phyloP scores from a whole-genome alignment of 257 asterid genomes.

The Nicotiana benthamiana region DNA sequence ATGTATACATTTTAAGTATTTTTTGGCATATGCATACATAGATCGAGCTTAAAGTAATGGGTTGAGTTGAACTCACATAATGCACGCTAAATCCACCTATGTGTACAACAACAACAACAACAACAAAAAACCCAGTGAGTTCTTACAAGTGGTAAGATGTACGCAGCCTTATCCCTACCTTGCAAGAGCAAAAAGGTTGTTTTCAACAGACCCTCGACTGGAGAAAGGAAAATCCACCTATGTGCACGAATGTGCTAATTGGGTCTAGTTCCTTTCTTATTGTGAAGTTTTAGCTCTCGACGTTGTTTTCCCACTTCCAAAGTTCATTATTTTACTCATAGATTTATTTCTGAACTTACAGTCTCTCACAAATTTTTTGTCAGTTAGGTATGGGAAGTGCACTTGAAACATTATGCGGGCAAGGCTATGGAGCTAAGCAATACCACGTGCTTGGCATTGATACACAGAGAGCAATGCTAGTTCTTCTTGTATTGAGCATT shows the following conservation, averaged over 20 bases:
- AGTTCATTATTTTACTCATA: not conserved
- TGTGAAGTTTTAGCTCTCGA: not conserved
- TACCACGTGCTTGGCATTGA: constrained; percentile 43
- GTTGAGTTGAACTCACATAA: not conserved
- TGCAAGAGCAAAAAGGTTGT: too few species aligned
- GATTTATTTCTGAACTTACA: not conserved
- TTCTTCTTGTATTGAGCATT: constrained; percentile 32
- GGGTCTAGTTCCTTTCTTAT: not conserved
- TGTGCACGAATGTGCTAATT: not conserved
- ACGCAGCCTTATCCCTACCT: too few species aligned
- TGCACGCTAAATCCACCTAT: not conserved
- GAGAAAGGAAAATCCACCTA: not conserved
- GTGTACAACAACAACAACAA: too few species aligned
- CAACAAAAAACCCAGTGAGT: too few species aligned
- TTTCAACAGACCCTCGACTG: too few species aligned
- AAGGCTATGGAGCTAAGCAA: constrained; percentile 59
- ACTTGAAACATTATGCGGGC: constrained; percentile 58
- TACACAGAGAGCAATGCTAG: constrained; percentile 43
- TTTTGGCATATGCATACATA: not conserved
- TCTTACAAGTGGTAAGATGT: too few species aligned
- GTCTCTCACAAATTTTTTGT: constrained; percentile 9
- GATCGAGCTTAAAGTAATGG: not conserved
- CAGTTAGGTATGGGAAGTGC: constrained; percentile 79
- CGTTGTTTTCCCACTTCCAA: not conserved
- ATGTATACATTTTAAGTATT: not conserved